These are phyloP conservation scores for Oropetium thomaeum DNA, from an alignment of 176 grass and related monocot species.

Conservation along the genomic window DNA sequence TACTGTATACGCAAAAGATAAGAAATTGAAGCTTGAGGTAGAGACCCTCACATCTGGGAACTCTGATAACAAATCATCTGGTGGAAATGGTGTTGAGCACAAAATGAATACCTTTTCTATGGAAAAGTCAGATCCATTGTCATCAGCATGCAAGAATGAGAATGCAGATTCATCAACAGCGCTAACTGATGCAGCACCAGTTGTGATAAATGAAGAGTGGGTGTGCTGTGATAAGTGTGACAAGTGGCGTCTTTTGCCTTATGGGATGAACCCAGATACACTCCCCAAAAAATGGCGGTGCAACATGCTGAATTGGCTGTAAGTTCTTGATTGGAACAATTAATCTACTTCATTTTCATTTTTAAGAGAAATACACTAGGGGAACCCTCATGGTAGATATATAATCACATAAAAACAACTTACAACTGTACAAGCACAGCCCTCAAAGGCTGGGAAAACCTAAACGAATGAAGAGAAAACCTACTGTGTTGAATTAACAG, in stretches of 20 bases:
- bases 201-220: slow-evolving; percentile 72
- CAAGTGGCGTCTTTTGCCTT: slow-evolving; percentile 78
- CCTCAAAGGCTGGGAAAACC: too few species aligned
- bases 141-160: slow-evolving; percentile 27
- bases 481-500: too few species aligned
- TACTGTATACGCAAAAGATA: slow-evolving; percentile 29
- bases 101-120: slow-evolving; percentile 16
- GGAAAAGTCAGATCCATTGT: slow-evolving; percentile 32
- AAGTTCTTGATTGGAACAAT: slow-evolving; percentile 42
- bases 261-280: slow-evolving; percentile 53
- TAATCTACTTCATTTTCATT: slow-evolving; percentile 16
- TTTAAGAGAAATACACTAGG: not conserved
- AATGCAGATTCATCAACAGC: slow-evolving; percentile 20
- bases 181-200: slow-evolving; percentile 13
- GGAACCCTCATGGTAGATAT: too few species aligned
- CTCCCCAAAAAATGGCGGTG: slow-evolving; percentile 66
- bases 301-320: slow-evolving; percentile 70
- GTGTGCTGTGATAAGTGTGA: slow-evolving; percentile 71
- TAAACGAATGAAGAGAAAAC: too few species aligned
- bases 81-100: slow-evolving; percentile 23
- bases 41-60: slow-evolving; percentile 30
- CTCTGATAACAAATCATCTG: slow-evolving; percentile 33
- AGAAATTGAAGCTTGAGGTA: slow-evolving; percentile 38
- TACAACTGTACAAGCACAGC: too few species aligned
- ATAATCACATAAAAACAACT: too few species aligned